phyloP scores from a whole-genome alignment of 495 filamentous ascomycete species.

The Coniosporium apollinis region DNA sequence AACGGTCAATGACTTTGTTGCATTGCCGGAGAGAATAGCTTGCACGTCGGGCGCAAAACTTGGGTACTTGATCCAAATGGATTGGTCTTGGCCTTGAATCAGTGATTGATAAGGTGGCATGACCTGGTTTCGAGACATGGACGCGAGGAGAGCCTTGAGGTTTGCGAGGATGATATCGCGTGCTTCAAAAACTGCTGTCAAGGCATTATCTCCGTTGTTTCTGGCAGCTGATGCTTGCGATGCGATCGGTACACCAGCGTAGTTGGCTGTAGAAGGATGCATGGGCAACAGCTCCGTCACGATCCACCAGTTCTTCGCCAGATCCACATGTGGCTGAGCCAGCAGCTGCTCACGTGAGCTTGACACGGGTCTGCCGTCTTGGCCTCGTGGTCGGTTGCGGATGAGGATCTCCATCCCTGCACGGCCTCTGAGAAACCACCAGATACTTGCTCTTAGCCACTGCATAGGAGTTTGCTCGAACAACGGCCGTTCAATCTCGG shows the following conservation, averaged over 20 bases:
- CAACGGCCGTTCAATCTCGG: slow-evolving; percentile 49
- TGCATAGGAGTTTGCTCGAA: slow-evolving; percentile 41
- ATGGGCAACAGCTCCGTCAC: slow-evolving; percentile 39
- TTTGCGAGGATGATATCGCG: slow-evolving; percentile 41
- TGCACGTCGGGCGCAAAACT: slow-evolving; percentile 49
- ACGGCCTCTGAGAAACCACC: slow-evolving; percentile 80
- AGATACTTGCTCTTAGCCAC: slow-evolving; percentile 52
- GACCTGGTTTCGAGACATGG: slow-evolving; percentile 67
- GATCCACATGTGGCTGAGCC: slow-evolving; percentile 39
- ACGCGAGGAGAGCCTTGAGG: slow-evolving; percentile 55
- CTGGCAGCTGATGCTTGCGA: slow-evolving; percentile 19
- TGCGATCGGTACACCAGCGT: slow-evolving; percentile 30
- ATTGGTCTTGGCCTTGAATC: slow-evolving; percentile 50
- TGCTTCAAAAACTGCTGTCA: slow-evolving; percentile 32
- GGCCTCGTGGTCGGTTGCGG: slow-evolving; percentile 36
- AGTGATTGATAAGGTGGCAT: slow-evolving; percentile 43
- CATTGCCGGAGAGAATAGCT: slow-evolving; percentile 44
- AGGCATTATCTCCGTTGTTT: slow-evolving; percentile 21
- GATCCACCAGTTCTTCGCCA: slow-evolving; percentile 76
- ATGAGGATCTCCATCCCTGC: slow-evolving; percentile 53
- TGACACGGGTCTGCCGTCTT: slow-evolving; percentile 24
- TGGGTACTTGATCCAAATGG: slow-evolving; percentile 61
- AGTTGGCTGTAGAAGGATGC: slow-evolving; percentile 21
- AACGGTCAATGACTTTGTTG: slow-evolving; percentile 31
- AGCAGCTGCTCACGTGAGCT: slow-evolving; percentile 20